Evolutionary conservation across 202 grass and related monocot genomes (phyloP).

Genomic region (Eragrostis tef): DNA sequence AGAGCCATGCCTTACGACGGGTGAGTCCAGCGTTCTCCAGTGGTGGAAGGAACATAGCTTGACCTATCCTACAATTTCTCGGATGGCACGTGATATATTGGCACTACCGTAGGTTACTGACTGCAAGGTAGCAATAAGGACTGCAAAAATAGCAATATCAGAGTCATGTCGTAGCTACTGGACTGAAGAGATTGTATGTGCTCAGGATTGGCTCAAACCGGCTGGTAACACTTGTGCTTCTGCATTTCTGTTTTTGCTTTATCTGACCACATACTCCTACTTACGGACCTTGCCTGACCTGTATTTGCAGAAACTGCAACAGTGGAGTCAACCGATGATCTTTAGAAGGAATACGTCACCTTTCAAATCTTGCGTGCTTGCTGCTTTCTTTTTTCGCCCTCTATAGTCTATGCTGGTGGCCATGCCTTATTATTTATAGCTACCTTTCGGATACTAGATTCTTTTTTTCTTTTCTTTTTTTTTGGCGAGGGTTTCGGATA

Average conservation of each 20-base stretch:
- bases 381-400: neutral
- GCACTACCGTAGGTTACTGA: constrained; percentile 2
- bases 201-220: constrained; percentile 32
- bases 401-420: constrained; percentile 11
- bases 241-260: neutral
- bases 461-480: no score
- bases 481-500: no score
- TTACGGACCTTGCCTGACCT: neutral
- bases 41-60: constrained; percentile 40
- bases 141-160: neutral
- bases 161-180: neutral
- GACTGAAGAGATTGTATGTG: constrained; percentile 30
- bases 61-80: constrained; percentile 11
- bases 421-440: neutral
- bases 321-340: neutral
- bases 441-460: neutral
- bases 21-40: neutral
- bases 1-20: neutral
- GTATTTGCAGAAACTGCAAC: neutral
- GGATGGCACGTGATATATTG: constrained; percentile 31
- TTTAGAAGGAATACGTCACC: constrained; percentile 6
- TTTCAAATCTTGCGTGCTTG: neutral
- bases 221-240: neutral
- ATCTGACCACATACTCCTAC: neutral
- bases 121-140: constrained; percentile 26